These are phyloP conservation scores for Pisolithus marmoratus DNA, from an alignment of 768 basidiomycete species.

Conservation along the genomic window DNA sequence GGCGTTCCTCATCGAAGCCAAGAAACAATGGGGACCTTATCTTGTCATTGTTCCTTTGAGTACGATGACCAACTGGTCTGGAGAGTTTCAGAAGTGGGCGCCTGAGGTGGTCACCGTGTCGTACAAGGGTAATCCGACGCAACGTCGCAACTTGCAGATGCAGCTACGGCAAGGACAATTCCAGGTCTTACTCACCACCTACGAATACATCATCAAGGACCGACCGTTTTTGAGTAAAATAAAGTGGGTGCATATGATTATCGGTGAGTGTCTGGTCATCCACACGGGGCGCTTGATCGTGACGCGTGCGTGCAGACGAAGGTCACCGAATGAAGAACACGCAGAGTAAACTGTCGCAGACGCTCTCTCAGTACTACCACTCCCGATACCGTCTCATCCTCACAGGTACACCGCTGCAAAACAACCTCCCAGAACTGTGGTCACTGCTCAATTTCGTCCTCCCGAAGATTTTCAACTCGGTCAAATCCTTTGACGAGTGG, in stretches of 20 bases:
- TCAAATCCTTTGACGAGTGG: conserved; percentile 99
- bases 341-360: conserved; percentile 83
- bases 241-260: conserved; percentile 97
- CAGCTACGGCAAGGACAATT: conserved; percentile 78
- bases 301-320: conserved; percentile 52
- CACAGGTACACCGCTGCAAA: conserved; percentile 94
- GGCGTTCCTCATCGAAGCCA: conserved; percentile 87
- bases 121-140: conserved; percentile 88
- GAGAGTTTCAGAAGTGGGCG: conserved; percentile 97
- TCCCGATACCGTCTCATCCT: conserved; percentile 91
- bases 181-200: conserved; percentile 91
- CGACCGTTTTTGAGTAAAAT: conserved; percentile 84
- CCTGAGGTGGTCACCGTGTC: conserved; percentile 73
- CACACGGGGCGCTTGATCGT: not conserved
- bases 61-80: conserved; percentile 96
- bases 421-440: conserved; percentile 96
- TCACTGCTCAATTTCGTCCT: conserved; percentile 91
- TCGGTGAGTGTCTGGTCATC: conserved; percentile 45
- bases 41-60: conserved; percentile 94
- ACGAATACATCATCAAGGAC: conserved; percentile 98
- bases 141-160: conserved; percentile 70
- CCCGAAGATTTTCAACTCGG: conserved; percentile 96
- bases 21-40: conserved; percentile 89
- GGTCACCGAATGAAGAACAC: conserved; percentile 99
- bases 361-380: conserved; percentile 88